A percentile compares a stretch with the other conserved stretches of the same genome.
Evolutionary conservation across 176 grass and related monocot genomes (phyloP).

Genomic region (Pharus latifolius): DNA sequence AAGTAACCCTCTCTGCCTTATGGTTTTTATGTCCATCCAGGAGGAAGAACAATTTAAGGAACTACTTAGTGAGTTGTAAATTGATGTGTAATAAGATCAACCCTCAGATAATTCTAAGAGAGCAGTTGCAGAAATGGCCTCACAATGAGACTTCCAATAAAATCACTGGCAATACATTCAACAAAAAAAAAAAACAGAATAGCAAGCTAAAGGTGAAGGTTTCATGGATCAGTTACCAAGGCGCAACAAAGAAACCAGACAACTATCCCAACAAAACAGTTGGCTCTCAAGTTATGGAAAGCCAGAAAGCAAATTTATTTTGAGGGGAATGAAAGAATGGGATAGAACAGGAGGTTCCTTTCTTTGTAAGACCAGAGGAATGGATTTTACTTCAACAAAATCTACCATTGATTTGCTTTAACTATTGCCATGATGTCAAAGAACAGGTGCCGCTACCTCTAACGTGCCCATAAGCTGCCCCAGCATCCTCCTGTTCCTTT

Average conservation of each 20-base stretch:
- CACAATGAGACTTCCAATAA: neutral
- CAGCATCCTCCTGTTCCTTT: slow-evolving; percentile 91
- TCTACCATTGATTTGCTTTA: neutral
- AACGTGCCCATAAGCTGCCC: slow-evolving; percentile 90
- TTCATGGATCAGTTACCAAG: neutral
- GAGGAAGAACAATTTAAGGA: neutral
- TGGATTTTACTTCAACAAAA: neutral
- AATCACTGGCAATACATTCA: too few relatives aligned
- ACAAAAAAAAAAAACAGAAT: neutral
- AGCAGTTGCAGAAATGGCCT: neutral
- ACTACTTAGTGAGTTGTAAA: neutral
- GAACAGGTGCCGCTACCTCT: slow-evolving; percentile 62
- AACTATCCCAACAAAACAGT: neutral
- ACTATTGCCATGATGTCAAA: neutral
- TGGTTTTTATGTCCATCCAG: neutral
- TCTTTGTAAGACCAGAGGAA: neutral
- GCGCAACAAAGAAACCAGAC: neutral
- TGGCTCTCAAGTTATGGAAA: too few relatives aligned
- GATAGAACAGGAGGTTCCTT: neutral
- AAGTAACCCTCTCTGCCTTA: neutral
- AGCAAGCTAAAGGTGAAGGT: neutral
- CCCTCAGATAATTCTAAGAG: neutral
- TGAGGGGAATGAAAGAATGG: neutral
- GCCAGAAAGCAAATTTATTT: neutral
- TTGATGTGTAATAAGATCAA: neutral